phyloP scores from a whole-genome alignment of 2,329 filamentous ascomycete genomes.

The Paracamarosporium sp. region DNA sequence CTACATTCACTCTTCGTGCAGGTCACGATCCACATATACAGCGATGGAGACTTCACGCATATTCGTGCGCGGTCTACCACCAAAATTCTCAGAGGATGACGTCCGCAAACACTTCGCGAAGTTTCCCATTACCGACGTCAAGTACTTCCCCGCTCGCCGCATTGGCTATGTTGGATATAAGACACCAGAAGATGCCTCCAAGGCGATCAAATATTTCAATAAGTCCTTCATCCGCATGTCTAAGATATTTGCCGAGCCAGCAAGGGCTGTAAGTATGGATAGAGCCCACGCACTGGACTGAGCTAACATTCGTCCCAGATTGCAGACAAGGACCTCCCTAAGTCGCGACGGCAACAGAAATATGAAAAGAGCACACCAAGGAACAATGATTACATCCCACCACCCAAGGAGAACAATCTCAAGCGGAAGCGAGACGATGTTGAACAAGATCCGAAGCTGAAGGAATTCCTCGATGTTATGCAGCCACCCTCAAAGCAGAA shows the following conservation, averaged over 20 bases:
- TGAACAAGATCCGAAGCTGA: constrained; percentile 76
- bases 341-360: constrained; percentile 40
- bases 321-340: constrained; percentile 42
- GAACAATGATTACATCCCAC: constrained; percentile 34
- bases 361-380: constrained; percentile 29
- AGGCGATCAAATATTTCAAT: constrained; percentile 94
- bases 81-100: constrained; percentile 81
- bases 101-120: constrained; percentile 88
- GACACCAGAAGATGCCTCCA: constrained; percentile 76
- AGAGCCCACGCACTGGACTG: background rate
- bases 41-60: constrained; percentile 77
- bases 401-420: constrained; percentile 49
- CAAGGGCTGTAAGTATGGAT: constrained; percentile 70
- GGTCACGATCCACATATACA: background rate
- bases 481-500: constrained; percentile 70
- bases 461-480: constrained; percentile 88
- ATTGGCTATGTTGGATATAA: constrained; percentile 98
- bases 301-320: constrained; percentile 40
- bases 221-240: constrained; percentile 95
- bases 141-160: constrained; percentile 85
- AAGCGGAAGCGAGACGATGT: constrained; percentile 71
- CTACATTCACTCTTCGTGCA: background rate
- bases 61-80: constrained; percentile 77
- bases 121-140: constrained; percentile 85
- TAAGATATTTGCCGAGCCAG: constrained; percentile 87